phyloP scores from a whole-genome alignment of 345 rosid species.

The Laguncularia racemosa region DNA sequence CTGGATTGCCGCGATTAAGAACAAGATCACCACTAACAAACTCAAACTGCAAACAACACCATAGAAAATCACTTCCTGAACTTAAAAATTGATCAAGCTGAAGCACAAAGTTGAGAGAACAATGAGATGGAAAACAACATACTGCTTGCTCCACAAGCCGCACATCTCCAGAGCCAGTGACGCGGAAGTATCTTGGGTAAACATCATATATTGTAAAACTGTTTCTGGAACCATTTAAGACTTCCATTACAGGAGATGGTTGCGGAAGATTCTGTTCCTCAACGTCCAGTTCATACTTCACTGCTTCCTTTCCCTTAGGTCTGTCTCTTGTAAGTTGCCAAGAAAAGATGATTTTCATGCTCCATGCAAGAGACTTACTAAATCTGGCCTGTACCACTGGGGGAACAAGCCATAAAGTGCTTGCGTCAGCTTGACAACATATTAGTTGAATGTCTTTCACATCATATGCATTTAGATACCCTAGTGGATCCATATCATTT shows the following conservation, averaged over 20 bases:
- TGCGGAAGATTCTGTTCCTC: slow-evolving; percentile 31
- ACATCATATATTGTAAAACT: slow-evolving; percentile 28
- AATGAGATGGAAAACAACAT: slow-evolving; percentile 1
- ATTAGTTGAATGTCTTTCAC: slow-evolving; percentile 36
- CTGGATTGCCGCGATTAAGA: slow-evolving; percentile 28
- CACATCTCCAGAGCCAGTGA: slow-evolving; percentile 45
- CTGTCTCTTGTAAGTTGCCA: slow-evolving; percentile 36
- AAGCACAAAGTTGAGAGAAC: neutral
- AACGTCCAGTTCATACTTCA: slow-evolving; percentile 27
- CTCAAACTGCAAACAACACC: slow-evolving; percentile 17
- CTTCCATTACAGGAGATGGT: slow-evolving; percentile 24
- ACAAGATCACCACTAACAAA: slow-evolving; percentile 36
- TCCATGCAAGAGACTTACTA: slow-evolving; percentile 20
- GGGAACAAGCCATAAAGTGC: slow-evolving; percentile 35
- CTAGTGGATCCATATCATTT: slow-evolving; percentile 27
- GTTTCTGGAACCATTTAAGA: slow-evolving; percentile 28
- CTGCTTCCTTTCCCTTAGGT: slow-evolving; percentile 39
- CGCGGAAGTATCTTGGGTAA: slow-evolving; percentile 41
- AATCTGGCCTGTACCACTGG: slow-evolving; percentile 32
- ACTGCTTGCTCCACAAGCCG: slow-evolving; percentile 29
- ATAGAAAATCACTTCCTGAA: neutral
- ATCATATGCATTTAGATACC: slow-evolving; percentile 25
- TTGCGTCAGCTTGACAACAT: slow-evolving; percentile 48
- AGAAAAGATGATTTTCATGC: slow-evolving; percentile 30
- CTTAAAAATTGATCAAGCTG: neutral